Evolutionary conservation across 176 grass and related monocot genomes (phyloP), one percentile per base, ranked within the genome.

Genomic region (Poa pratensis): DNA sequence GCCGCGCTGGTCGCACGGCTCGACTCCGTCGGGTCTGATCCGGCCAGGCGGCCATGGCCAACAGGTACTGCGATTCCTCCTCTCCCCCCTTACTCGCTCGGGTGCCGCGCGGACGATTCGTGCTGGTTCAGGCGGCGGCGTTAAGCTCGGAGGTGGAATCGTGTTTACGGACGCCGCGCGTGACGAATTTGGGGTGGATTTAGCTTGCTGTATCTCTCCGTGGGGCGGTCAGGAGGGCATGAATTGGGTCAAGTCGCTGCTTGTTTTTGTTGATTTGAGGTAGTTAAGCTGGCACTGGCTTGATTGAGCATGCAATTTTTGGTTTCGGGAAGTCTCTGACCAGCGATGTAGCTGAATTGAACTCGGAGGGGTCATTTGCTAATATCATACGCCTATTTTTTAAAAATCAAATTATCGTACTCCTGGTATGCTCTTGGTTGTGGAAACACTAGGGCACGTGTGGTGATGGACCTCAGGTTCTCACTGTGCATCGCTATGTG

Each of bases 31-130:
- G 16, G 45, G 28, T 9, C 43, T 35, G 27, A 40, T 65, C 28
- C 71, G 24, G 39, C 55, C 61, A 22, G 64, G 22, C 75, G 75
- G 64, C 52, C 80, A 82, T 88, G 86, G 71, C 80, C 45, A 83
- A 6, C 80, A 88, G 87, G 87, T 88, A 72, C 27, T 3, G 27
- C 62, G 78, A 17, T 52, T 67, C 28, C 79, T 35, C 62, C 18
- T 0, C 79, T 52, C 10, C 24, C 27, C 40, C 26, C 18, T 46
- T 3, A 26, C 78, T 32, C 45, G 10, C 78, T 32, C 45, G 0
- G 24, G 18, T 9, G 45, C 45, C 18, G 16, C 19, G 62, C 20
- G 20, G n/a, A 5, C 75, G 43, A 79, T 79, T 84, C 18, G 30
- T 73, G 2, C 43, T 53, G n/a, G n/a, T 63, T 43, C 34, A 15